phyloP scores from a whole-genome alignment of 768 basidiomycete genomes.

The Kockovaella imperatae region DNA sequence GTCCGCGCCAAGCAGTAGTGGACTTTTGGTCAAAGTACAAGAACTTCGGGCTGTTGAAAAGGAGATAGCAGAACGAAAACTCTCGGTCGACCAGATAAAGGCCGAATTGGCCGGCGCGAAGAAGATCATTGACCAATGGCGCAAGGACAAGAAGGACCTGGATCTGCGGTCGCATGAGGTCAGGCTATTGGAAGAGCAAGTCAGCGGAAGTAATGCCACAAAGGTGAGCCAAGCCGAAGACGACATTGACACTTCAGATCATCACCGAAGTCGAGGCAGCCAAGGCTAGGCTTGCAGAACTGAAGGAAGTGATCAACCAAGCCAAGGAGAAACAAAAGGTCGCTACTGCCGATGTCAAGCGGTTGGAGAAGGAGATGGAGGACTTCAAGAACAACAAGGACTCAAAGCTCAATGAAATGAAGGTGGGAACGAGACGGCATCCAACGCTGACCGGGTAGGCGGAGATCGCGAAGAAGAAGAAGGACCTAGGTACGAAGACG shows the following conservation, averaged over 20 bases:
- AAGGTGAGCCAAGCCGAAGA: conserved; percentile 53
- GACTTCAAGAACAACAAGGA: conserved; percentile 99
- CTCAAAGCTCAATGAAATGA: conserved; percentile 87
- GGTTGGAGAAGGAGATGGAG: conserved; percentile 90
- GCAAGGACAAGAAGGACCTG: conserved; percentile 56
- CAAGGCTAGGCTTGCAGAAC: conserved; percentile 55
- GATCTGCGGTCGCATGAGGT: conserved; percentile 89
- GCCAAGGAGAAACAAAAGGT: conserved; percentile 69
- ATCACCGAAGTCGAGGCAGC: conserved; percentile 68
- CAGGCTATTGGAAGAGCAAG: conserved; percentile 68
- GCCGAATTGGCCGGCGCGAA: conserved; percentile 51
- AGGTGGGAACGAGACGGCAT: conserved; percentile 51
- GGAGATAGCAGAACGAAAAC: conserved; percentile 52
- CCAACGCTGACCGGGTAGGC: conserved; percentile 49
- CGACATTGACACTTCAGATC: conserved; percentile 50
- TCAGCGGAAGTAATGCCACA: conserved; percentile 80
- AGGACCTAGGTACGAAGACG: conserved; percentile 68
- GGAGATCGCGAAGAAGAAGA: conserved; percentile 72
- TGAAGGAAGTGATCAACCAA: conserved; percentile 41
- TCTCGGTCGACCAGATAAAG: conserved; percentile 52
- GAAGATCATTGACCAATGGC: conserved; percentile 45
- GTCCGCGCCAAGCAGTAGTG: conserved; percentile 63
- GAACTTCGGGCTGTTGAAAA: conserved; percentile 64
- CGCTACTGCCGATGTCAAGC: conserved; percentile 69
- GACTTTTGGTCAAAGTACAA: conserved; percentile 73